Conservation (phyloP, 2,329 filamentous ascomycete species). For the Clonostachys solani region DNA sequence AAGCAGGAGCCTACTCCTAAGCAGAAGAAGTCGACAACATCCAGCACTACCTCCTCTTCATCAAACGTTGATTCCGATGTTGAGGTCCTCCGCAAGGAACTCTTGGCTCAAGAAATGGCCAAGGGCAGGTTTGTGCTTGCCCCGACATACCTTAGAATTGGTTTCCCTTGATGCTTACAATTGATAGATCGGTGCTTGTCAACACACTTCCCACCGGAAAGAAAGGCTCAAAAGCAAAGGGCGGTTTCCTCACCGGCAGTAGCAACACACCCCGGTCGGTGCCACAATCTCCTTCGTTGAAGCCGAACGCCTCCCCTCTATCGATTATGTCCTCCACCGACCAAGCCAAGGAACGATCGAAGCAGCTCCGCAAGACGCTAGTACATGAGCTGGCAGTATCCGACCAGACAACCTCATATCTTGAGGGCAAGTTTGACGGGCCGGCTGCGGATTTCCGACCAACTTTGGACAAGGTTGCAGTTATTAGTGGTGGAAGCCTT, state of each 20-base stretch:
- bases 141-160: too few species aligned
- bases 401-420: slow-evolving; percentile 43
- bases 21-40: slow-evolving; percentile 11
- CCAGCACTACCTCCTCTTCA: slow-evolving; percentile 26
- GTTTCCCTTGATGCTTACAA: too few species aligned
- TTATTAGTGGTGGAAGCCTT: slow-evolving; percentile 39
- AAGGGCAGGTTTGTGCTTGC: slow-evolving; percentile 22
- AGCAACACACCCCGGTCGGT: background rate
- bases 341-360: slow-evolving; percentile 46
- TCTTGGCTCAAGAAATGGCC: slow-evolving; percentile 26
- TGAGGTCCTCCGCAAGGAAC: slow-evolving; percentile 39
- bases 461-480: slow-evolving; percentile 55
- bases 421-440: slow-evolving; percentile 46
- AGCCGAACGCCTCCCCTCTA: slow-evolving; percentile 48
- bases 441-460: slow-evolving; percentile 48
- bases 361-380: slow-evolving; percentile 46
- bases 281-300: slow-evolving; percentile 45
- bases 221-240: slow-evolving; percentile 14
- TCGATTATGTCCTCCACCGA: slow-evolving; percentile 47
- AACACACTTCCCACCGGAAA: slow-evolving; percentile 23
- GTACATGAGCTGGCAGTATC: slow-evolving; percentile 58
- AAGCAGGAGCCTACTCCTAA: slow-evolving; percentile 8
- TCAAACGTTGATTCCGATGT: slow-evolving; percentile 44
- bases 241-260: slow-evolving; percentile 13
- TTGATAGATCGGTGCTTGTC: slow-evolving; percentile 23